Conservation (phyloP, 1,284 basidiomycete species). For the Irpex sp. region DNA sequence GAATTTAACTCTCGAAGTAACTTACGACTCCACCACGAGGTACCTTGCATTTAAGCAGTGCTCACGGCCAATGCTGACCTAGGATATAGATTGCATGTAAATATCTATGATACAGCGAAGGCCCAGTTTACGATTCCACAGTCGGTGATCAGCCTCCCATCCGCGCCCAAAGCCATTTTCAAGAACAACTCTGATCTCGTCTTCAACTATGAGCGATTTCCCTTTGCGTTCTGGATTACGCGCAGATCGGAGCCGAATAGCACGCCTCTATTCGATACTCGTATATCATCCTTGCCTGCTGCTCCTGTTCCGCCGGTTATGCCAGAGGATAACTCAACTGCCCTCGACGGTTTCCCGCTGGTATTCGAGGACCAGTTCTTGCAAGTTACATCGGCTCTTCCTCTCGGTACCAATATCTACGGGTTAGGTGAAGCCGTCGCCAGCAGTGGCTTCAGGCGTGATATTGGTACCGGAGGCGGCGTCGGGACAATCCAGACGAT, state of each 20-base stretch:
- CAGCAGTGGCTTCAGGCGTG: slow-evolving; percentile 62
- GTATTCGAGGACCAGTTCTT: slow-evolving; percentile 78
- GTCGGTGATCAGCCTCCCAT: slow-evolving; percentile 49
- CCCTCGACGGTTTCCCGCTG: slow-evolving; percentile 56
- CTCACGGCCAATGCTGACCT: slow-evolving; percentile 11
- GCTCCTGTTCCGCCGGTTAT: slow-evolving; percentile 51
- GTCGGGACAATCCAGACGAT: slow-evolving; percentile 64
- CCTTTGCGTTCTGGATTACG: slow-evolving; percentile 80
- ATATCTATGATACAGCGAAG: slow-evolving; percentile 66
- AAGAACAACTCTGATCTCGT: slow-evolving; percentile 48
- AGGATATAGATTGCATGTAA: slow-evolving; percentile 63
- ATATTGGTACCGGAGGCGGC: slow-evolving; percentile 46
- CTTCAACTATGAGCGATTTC: slow-evolving; percentile 64
- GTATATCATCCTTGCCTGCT: slow-evolving; percentile 49
- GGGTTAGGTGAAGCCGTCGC: slow-evolving; percentile 75
- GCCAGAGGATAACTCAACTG: slow-evolving; percentile 43
- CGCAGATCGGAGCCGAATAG: slow-evolving; percentile 55
- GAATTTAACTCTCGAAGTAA: slow-evolving; percentile 61
- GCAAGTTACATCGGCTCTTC: slow-evolving; percentile 63
- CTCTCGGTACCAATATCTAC: slow-evolving; percentile 68
- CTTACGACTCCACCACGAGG: slow-evolving; percentile 58
- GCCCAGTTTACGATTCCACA: slow-evolving; percentile 69
- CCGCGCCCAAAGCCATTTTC: slow-evolving; percentile 31
- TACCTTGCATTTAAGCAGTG: slow-evolving; percentile 22
- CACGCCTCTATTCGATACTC: slow-evolving; percentile 72